Evolutionary conservation across 192 early-diverging fungal species (phyloP), one percentile per base, ranked within the genome.

Genomic region (Mortierella alpina): DNA sequence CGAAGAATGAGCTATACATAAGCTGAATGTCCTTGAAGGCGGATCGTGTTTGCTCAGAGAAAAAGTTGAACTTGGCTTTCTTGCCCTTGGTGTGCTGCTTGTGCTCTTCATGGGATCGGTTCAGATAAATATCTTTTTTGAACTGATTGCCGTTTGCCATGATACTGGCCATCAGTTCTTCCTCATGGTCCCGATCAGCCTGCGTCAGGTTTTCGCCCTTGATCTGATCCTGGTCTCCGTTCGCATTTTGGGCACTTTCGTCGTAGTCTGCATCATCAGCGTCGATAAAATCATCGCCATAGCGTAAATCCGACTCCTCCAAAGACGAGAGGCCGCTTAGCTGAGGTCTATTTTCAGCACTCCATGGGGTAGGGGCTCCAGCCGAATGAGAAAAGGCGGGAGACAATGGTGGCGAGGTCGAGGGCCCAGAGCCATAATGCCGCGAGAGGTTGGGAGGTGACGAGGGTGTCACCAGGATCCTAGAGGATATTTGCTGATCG

Each of bases 1-100:
- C 83, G 76, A 84, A 84, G 66, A 82, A 84, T 1, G 83, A 68
- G 44, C 75, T 72, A 20, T 84, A 84, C 18, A 84, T 72, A 40
- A 73, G 53, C 11, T 80, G 69, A 20, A 84, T 82, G 42, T 84
- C 83, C 49, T 82, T 81, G 56, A 84, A 82, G 1, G 83, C 83
- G 6, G 78, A 73, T 57, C 73, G 66, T 23, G 83, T 84, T 48
- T 82, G 73, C 23, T 84, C 65, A 15, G 77, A 72, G 54, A 80
- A 67, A 17, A 80, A 47, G 23, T 45, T 80, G 47, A 80, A 63
- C 42, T 80, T 80, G 2, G 53, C 40, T 55, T 80, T 72, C 47
- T 79, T 79, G n/a, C 20, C 59, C 60, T 80, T 80, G 23, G 50
- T 23, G 17, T 62, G 23, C 8, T 13, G 41, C 10, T 39, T 50